Evolutionary conservation across 2,329 filamentous ascomycete genomes (phyloP).

Genomic region (Talaromyces sp.): DNA sequence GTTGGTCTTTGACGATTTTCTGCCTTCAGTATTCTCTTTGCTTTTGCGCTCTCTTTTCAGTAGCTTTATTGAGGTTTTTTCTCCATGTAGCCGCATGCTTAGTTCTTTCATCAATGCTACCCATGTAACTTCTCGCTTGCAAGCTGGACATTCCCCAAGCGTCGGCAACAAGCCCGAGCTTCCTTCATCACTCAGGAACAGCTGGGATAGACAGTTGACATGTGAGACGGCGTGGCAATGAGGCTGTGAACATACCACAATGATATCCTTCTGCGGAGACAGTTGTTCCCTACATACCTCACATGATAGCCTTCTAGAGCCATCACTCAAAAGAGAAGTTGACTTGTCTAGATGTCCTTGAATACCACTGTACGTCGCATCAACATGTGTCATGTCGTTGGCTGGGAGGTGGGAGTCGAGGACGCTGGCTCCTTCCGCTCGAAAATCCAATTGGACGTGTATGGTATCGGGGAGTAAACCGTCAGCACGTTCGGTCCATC

Average conservation of each 20-base stretch:
- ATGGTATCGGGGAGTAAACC: slow-evolving; percentile 51
- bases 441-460: slow-evolving; percentile 54
- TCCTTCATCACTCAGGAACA: slow-evolving; percentile 47
- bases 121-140: slow-evolving; percentile 64
- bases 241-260: slow-evolving; percentile 52
- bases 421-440: slow-evolving; percentile 22
- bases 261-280: slow-evolving; percentile 37
- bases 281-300: slow-evolving; percentile 48
- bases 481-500: slow-evolving; percentile 52
- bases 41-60: slow-evolving; percentile 57
- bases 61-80: slow-evolving; percentile 63
- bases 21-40: not conserved
- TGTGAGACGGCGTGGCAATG: slow-evolving; percentile 53
- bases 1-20: slow-evolving; percentile 14
- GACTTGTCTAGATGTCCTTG: slow-evolving; percentile 54
- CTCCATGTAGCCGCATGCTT: slow-evolving; percentile 67
- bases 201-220: slow-evolving; percentile 53
- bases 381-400: slow-evolving; percentile 39
- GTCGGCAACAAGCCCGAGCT: slow-evolving; percentile 59
- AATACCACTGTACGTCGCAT: slow-evolving; percentile 52
- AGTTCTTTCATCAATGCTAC: slow-evolving; percentile 76
- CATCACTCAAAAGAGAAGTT: slow-evolving; percentile 40
- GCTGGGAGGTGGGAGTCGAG: slow-evolving; percentile 6
- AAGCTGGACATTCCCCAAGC: slow-evolving; percentile 68
- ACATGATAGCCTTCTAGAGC: slow-evolving; percentile 41